These are phyloP conservation scores for Fusarium devonianum DNA, from an alignment of 2,329 filamentous ascomycete genomes.

Conservation along the genomic window DNA sequence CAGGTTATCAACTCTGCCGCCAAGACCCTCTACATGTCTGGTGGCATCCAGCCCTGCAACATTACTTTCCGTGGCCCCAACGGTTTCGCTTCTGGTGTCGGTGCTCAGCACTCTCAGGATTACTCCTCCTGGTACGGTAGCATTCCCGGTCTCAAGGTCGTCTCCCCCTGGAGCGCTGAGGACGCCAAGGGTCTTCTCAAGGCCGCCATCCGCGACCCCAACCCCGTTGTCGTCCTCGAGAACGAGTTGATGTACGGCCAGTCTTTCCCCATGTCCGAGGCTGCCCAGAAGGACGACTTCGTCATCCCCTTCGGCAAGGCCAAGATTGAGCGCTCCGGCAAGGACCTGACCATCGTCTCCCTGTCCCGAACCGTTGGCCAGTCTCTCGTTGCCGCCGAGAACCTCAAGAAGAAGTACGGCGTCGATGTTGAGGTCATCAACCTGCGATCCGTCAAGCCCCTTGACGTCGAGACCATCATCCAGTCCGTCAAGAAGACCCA, in stretches of 20 bases:
- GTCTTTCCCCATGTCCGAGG: constrained; percentile 95
- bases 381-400: constrained; percentile 85
- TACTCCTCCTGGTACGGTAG: constrained; percentile 99
- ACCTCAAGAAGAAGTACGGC: constrained; percentile 95
- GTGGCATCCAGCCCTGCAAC: constrained; percentile 99
- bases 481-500: constrained; percentile 99
- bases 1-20: constrained; percentile 99
- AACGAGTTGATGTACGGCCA: constrained; percentile 94
- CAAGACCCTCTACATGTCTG: constrained; percentile 99
- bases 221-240: constrained; percentile 91
- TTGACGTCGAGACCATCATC: constrained; percentile 94
- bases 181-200: constrained; percentile 98
- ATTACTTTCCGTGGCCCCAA: constrained; percentile 99
- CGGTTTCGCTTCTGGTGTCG: constrained; percentile 95
- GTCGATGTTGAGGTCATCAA: constrained; percentile 97
- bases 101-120: constrained; percentile 97
- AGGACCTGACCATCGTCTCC: constrained; percentile 94
- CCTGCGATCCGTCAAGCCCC: constrained; percentile 94
- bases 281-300: constrained; percentile 94
- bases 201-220: constrained; percentile 96
- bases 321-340: constrained; percentile 96
- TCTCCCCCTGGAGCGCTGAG: constrained; percentile 94
- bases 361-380: constrained; percentile 96
- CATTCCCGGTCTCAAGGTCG: constrained; percentile 96
- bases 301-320: constrained; percentile 98